These are phyloP conservation scores for Sparassis latifolia DNA, from an alignment of 1,284 basidiomycete genomes.

Conservation along the genomic window DNA sequence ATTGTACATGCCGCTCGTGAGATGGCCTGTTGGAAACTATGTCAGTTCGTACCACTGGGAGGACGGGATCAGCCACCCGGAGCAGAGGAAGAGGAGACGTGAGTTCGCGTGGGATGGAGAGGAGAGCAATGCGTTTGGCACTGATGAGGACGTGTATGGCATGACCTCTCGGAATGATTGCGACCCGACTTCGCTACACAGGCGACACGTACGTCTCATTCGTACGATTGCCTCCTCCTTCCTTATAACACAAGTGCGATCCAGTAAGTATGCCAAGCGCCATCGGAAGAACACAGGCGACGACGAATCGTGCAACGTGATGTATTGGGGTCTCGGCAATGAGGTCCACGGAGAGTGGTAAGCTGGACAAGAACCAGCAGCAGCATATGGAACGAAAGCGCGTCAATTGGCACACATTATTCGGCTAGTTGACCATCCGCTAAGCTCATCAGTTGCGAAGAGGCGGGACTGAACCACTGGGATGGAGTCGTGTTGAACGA, in stretches of 20 bases:
- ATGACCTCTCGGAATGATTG: constrained; percentile 36
- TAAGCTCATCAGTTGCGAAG: constrained; percentile 53
- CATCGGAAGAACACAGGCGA: constrained; percentile 49
- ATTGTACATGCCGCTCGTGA: constrained; percentile 48
- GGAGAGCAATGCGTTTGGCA: constrained; percentile 62
- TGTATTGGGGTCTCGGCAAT: constrained; percentile 31
- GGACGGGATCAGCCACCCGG: constrained; percentile 55
- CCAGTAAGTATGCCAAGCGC: constrained; percentile 54
- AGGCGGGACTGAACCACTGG: constrained; percentile 38
- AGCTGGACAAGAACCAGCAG: constrained; percentile 53
- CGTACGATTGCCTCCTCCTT: constrained; percentile 16
- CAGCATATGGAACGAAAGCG: constrained; percentile 53
- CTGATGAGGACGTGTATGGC: constrained; percentile 36
- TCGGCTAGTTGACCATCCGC: constrained; percentile 54
- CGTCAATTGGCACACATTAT: constrained; percentile 62
- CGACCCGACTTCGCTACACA: constrained; percentile 54
- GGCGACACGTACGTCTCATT: constrained; percentile 21
- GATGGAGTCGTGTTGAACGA: constrained; percentile 29
- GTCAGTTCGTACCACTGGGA: constrained; percentile 66
- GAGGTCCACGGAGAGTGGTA: constrained; percentile 64
- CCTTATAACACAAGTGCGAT: no score
- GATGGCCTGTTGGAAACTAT: constrained; percentile 57
- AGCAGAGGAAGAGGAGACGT: constrained; percentile 45
- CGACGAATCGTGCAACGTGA: constrained; percentile 46
- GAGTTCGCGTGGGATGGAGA: constrained; percentile 64